phyloP scores from a whole-genome alignment of 805 yeast species.

The Candida stauntonica region DNA sequence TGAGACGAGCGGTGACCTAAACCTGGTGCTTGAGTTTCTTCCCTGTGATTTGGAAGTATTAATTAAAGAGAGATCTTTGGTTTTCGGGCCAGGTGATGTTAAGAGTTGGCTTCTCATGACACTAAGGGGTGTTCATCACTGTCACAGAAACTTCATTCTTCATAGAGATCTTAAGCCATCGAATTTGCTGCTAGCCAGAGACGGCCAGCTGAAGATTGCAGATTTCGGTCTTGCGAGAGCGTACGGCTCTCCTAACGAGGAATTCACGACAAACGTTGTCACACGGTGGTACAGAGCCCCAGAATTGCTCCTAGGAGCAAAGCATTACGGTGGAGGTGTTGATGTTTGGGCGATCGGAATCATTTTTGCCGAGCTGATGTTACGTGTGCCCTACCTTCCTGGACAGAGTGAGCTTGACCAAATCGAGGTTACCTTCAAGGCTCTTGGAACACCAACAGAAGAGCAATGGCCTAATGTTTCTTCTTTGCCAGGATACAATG shows the following conservation, averaged over 20 bases:
- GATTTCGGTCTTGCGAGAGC: slow-evolving; percentile 96
- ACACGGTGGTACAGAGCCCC: slow-evolving; percentile 99
- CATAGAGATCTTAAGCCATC: slow-evolving; percentile 95
- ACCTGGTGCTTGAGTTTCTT: slow-evolving; percentile 86
- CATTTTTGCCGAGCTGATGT: slow-evolving; percentile 93
- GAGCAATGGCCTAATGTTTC: slow-evolving; percentile 88
- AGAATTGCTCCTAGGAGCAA: slow-evolving; percentile 82
- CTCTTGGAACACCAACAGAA: slow-evolving; percentile 94
- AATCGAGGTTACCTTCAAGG: slow-evolving; percentile 87
- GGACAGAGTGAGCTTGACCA: slow-evolving; percentile 91
- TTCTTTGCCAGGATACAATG: slow-evolving; percentile 69
- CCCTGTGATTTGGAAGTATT: slow-evolving; percentile 90
- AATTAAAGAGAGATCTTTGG: slow-evolving; percentile 70
- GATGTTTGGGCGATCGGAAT: slow-evolving; percentile 97
- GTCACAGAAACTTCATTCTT: slow-evolving; percentile 84
- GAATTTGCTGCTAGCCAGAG: slow-evolving; percentile 80
- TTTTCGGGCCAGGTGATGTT: slow-evolving; percentile 82
- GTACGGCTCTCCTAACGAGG: slow-evolving; percentile 70
- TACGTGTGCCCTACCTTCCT: slow-evolving; percentile 91
- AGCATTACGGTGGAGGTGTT: slow-evolving; percentile 82
- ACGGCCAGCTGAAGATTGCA: slow-evolving; percentile 86
- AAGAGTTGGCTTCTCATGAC: slow-evolving; percentile 96
- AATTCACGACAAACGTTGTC: slow-evolving; percentile 87
- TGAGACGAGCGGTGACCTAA: slow-evolving; percentile 58
- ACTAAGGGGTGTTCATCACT: slow-evolving; percentile 88